phyloP scores from a whole-genome alignment of 441 rosid species.

The Eugenia klotzschiana region DNA sequence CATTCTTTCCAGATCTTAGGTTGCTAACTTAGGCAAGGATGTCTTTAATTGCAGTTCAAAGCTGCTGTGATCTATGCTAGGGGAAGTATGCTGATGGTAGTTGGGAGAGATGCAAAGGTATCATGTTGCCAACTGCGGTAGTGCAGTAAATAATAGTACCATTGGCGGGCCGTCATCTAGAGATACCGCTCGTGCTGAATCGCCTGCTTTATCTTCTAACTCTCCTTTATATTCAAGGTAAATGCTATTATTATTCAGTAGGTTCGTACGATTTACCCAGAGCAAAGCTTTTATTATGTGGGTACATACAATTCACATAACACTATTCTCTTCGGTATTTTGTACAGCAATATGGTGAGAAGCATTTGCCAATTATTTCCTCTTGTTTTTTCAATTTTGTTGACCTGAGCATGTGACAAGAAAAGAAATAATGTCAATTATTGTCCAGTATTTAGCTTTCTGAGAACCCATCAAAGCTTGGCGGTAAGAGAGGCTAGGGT shows the following conservation, averaged over 20 bases:
- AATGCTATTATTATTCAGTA: background rate
- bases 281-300: background rate
- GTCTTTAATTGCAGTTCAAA: constrained; percentile 21
- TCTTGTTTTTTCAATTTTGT: background rate
- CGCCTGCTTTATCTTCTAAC: constrained; percentile 54
- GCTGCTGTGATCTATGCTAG: constrained; percentile 43
- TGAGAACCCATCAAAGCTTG: background rate
- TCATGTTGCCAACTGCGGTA: constrained; percentile 77
- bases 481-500: background rate
- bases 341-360: background rate
- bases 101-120: constrained; percentile 97
- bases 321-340: background rate
- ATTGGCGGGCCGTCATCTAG: constrained; percentile 68
- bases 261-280: background rate
- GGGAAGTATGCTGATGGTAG: constrained; percentile 80
- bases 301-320: background rate
- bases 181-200: constrained; percentile 65
- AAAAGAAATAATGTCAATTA: background rate
- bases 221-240: constrained; percentile 67
- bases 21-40: background rate
- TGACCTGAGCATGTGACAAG: background rate
- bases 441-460: background rate
- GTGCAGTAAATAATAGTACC: constrained; percentile 82
- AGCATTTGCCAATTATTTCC: background rate
- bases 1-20: background rate